Evolutionary conservation across 208 protist genomes (phyloP).

Genomic region (Zelonia costaricensis): DNA sequence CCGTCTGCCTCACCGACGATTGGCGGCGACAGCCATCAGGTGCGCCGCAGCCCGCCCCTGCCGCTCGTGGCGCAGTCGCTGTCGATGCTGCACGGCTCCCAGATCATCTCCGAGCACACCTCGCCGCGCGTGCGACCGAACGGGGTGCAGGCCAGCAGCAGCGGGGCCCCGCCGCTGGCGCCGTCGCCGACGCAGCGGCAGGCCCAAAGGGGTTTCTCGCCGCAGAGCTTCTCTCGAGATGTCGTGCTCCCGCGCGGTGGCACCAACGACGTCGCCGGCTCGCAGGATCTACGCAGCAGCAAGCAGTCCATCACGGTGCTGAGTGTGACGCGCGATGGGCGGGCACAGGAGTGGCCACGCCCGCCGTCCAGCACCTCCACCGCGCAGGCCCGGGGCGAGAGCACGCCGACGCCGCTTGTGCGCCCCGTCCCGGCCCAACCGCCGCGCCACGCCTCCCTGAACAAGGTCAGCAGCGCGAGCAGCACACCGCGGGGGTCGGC

Average conservation of each 20-base stretch:
- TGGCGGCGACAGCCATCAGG: not conserved
- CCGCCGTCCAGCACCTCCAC: constrained; percentile 7
- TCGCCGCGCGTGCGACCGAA: no score
- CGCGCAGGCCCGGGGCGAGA: not conserved
- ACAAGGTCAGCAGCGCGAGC: constrained; percentile 4
- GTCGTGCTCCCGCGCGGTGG: no score
- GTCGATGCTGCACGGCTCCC: not conserved
- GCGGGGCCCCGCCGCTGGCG: constrained; percentile 1
- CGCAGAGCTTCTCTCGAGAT: no score
- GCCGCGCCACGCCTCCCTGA: constrained; percentile 5
- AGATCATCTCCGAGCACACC: not conserved
- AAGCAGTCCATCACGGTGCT: constrained; percentile 24
- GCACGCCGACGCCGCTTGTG: not conserved
- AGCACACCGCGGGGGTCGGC: not conserved
- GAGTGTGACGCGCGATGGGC: constrained; percentile 10
- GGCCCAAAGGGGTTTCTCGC: no score
- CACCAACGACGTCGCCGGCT: not conserved
- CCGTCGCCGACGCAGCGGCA: no score
- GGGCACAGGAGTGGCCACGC: constrained; percentile 1
- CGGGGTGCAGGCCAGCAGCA: not conserved
- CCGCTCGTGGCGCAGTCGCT: not conserved
- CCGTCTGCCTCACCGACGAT: not conserved
- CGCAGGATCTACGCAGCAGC: constrained; percentile 5
- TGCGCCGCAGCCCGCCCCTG: not conserved
- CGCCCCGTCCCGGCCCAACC: not conserved